Evolutionary conservation across 225 moss, liverwort and hornwort genomes (phyloP).

Genomic region (Marchantia polymorpha): DNA sequence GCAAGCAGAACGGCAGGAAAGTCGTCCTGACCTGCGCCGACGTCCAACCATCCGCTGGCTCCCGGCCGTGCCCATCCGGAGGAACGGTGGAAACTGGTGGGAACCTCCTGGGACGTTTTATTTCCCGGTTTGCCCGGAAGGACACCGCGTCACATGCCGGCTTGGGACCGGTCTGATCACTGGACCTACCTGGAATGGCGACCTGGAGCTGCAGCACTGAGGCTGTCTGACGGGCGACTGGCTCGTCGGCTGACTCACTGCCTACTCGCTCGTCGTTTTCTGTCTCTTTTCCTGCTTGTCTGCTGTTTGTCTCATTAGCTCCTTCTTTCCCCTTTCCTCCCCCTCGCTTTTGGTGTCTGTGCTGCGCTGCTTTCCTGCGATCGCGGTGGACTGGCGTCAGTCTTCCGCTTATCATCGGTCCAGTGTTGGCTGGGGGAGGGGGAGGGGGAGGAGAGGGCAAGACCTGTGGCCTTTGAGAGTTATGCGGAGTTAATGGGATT

Average conservation of each 20-base stretch:
- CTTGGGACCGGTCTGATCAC: background rate
- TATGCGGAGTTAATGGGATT: background rate
- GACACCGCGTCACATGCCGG: slow-evolving; percentile 4
- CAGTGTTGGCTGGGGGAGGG: background rate
- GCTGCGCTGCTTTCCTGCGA: background rate
- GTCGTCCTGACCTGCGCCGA: background rate
- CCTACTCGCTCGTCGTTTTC: slow-evolving; percentile 2
- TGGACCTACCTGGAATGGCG: background rate
- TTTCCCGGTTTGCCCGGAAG: background rate
- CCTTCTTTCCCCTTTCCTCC: background rate
- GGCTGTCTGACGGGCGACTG: background rate
- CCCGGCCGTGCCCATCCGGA: background rate
- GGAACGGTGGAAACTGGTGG: background rate
- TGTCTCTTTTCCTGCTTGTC: slow-evolving; percentile 11
- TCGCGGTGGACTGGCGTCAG: background rate
- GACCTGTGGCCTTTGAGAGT: background rate
- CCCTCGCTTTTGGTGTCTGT: background rate
- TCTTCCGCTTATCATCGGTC: background rate
- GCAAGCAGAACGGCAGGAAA: background rate
- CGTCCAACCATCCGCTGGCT: background rate
- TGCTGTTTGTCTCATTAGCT: slow-evolving; percentile 5
- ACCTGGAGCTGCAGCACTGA: background rate
- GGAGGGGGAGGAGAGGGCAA: background rate
- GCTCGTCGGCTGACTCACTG: background rate
- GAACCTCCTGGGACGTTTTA: background rate